Conservation (phyloP, 495 filamentous ascomycete species). For the Aspergillus asperescens region DNA sequence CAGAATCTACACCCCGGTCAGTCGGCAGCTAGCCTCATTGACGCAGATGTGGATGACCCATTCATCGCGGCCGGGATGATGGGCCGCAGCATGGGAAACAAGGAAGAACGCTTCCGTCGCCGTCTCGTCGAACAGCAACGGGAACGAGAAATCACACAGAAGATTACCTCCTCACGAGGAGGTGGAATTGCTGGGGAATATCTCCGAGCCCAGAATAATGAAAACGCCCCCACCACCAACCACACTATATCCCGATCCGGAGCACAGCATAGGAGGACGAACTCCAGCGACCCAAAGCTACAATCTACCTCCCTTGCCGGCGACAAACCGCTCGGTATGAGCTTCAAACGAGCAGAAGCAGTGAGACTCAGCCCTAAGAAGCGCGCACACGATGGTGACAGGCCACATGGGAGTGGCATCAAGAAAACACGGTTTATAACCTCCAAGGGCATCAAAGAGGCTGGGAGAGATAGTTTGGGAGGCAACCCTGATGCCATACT, state of each 20-base stretch:
- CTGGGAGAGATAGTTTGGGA: conserved; percentile 69
- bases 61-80: conserved; percentile 47
- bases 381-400: conserved; percentile 33
- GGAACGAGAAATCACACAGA: conserved; percentile 74
- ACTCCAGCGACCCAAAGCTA: conserved; percentile 6
- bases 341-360: conserved; percentile 34
- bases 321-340: conserved; percentile 16
- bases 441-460: conserved; percentile 68
- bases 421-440: conserved; percentile 85
- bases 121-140: conserved; percentile 66
- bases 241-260: background rate
- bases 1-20: conserved; percentile 26
- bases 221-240: conserved; percentile 14
- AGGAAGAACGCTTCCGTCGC: conserved; percentile 63
- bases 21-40: conserved; percentile 60
- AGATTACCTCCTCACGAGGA: conserved; percentile 50
- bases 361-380: conserved; percentile 72
- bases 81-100: conserved; percentile 45
- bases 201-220: conserved; percentile 47
- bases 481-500: conserved; percentile 34
- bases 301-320: conserved; percentile 8
- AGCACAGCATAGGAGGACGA: conserved; percentile 1
- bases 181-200: conserved; percentile 75
- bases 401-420: conserved; percentile 32
- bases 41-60: conserved; percentile 58